Percentiles rank a stretch among this genome's conserved stretches.
These are phyloP conservation scores for Diospyros kaki DNA, from an alignment of 148 eudicot species.

Conservation along the genomic window DNA sequence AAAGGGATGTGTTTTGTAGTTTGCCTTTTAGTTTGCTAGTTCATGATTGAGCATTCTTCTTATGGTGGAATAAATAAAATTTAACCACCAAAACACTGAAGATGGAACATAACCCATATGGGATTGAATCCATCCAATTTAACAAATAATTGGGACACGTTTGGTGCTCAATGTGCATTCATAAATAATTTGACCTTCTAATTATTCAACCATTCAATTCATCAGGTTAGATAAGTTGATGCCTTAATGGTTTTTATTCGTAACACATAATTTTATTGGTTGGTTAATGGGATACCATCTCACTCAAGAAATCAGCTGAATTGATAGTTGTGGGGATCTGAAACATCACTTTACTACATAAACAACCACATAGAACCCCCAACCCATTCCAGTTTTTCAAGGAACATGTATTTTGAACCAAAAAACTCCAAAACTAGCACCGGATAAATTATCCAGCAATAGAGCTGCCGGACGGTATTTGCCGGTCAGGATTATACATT, in stretches of 20 bases:
- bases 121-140: not conserved
- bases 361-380: not conserved
- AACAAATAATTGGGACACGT: not conserved
- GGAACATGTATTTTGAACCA: not conserved
- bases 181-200: not conserved
- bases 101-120: not conserved
- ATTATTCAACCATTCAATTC: not conserved
- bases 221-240: not conserved
- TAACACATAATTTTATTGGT: not conserved
- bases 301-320: not conserved
- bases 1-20: not conserved
- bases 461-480: not conserved
- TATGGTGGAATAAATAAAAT: not conserved
- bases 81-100: not conserved
- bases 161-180: not conserved
- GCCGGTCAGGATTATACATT: too few species aligned
- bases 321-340: not conserved
- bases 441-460: not conserved
- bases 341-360: not conserved
- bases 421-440: not conserved
- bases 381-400: not conserved
- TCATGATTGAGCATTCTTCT: not conserved
- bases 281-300: not conserved
- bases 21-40: not conserved
- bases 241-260: not conserved